A percentile compares a stretch with the other conserved stretches of the same genome.
Evolutionary conservation across 306 rosid species (phyloP).

Genomic region (Acacia confusa): DNA sequence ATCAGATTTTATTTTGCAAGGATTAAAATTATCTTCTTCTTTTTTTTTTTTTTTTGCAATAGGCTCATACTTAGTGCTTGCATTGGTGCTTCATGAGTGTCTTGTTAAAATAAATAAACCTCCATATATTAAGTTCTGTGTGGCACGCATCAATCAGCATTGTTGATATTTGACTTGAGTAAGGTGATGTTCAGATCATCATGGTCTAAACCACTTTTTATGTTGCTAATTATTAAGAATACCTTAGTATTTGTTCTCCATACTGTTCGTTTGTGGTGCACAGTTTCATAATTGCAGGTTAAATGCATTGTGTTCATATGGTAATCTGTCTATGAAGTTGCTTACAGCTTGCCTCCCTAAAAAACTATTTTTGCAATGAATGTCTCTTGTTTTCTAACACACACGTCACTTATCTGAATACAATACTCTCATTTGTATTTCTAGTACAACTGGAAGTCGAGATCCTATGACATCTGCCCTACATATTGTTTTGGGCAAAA

Average conservation of each 20-base stretch:
- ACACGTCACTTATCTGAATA: conserved; percentile 15
- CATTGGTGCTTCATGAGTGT: background rate
- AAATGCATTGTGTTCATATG: background rate
- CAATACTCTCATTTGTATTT: conserved; percentile 45
- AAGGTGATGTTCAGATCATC: background rate
- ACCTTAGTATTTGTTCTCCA: background rate
- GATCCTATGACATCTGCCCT: conserved; percentile 88
- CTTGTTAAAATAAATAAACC: background rate
- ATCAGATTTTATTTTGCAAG: conserved; percentile 13
- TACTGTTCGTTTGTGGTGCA: background rate
- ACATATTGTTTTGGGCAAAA: conserved; percentile 87
- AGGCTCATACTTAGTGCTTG: background rate
- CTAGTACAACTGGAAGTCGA: conserved; percentile 90
- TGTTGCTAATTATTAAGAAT: background rate
- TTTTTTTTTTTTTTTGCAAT: background rate
- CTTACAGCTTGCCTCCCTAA: background rate
- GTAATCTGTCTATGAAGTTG: background rate
- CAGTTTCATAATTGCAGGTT: background rate
- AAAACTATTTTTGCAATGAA: conserved; percentile 8
- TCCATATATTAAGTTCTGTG: background rate
- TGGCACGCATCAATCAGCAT: background rate
- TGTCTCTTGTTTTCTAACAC: conserved; percentile 25
- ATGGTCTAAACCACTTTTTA: background rate
- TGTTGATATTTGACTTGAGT: background rate
- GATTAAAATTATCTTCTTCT: background rate